Evolutionary conservation across 495 filamentous ascomycete species (phyloP).

Genomic region (Xylona heveae): DNA sequence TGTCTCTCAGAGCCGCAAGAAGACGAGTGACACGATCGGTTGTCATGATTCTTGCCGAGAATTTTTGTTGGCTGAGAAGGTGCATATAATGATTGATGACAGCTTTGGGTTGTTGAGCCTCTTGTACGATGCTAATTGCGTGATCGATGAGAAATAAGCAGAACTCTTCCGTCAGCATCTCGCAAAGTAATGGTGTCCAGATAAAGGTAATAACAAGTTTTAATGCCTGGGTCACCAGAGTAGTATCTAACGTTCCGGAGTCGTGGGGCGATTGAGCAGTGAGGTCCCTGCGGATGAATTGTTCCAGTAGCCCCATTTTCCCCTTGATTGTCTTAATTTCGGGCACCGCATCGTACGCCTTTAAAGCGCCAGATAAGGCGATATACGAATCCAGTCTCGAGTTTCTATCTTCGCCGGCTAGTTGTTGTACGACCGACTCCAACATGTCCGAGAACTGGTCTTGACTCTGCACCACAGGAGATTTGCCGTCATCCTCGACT

Average conservation of each 20-base stretch:
- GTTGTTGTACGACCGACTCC: slow-evolving; percentile 57
- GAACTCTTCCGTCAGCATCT: slow-evolving; percentile 51
- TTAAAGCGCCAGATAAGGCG: slow-evolving; percentile 50
- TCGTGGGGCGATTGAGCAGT: slow-evolving; percentile 23
- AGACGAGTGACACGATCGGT: slow-evolving; percentile 40
- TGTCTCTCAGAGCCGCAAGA: slow-evolving; percentile 39
- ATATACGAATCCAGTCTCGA: slow-evolving; percentile 72
- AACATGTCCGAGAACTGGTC: slow-evolving; percentile 49
- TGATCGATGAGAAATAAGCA: slow-evolving; percentile 59
- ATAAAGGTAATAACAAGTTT: slow-evolving; percentile 54
- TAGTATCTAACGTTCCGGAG: slow-evolving; percentile 30
- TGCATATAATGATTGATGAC: slow-evolving; percentile 57
- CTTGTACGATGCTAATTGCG: slow-evolving; percentile 43
- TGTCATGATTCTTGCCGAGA: slow-evolving; percentile 51
- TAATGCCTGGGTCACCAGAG: slow-evolving; percentile 52
- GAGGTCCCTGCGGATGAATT: slow-evolving; percentile 66
- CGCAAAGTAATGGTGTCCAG: slow-evolving; percentile 39
- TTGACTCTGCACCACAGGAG: slow-evolving; percentile 18
- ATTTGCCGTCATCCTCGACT: slow-evolving; percentile 14
- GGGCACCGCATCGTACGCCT: slow-evolving; percentile 56
- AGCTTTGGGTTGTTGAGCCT: slow-evolving; percentile 47
- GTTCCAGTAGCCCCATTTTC: slow-evolving; percentile 53
- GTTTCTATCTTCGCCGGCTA: slow-evolving; percentile 45
- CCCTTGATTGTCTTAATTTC: slow-evolving; percentile 44
- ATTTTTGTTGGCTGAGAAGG: slow-evolving; percentile 55